phyloP scores from a whole-genome alignment of 805 yeast species.

The Nakazawaea wickerhamii region DNA sequence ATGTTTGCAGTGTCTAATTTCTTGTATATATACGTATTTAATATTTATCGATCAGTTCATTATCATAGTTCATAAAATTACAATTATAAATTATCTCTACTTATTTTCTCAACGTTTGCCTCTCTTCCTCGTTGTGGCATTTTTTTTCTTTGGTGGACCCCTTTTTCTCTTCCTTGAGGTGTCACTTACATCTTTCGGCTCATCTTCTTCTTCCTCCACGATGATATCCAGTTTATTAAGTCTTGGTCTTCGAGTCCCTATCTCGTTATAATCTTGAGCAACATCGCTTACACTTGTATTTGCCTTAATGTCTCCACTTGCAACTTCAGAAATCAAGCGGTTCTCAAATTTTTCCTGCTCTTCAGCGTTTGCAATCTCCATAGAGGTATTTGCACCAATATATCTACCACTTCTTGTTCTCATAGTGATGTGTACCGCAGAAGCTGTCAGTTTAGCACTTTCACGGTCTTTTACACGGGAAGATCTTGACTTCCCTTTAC shows the following conservation, averaged over 20 bases:
- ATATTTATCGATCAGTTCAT: neutral
- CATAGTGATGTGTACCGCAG: conserved; percentile 21
- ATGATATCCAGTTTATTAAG: neutral
- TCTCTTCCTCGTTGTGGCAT: conserved; percentile 14
- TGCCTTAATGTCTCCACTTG: conserved; percentile 16
- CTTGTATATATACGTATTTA: neutral
- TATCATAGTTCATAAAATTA: neutral
- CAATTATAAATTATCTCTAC: neutral
- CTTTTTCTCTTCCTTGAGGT: neutral
- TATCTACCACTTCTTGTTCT: conserved; percentile 26
- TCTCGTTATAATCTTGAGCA: conserved; percentile 13
- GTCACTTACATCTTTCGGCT: neutral
- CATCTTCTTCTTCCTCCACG: conserved; percentile 5
- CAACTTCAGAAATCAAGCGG: conserved; percentile 17
- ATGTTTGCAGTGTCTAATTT: neutral
- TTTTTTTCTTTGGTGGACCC: conserved; percentile 28
- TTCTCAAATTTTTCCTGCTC: conserved; percentile 18
- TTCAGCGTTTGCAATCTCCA: conserved; percentile 20
- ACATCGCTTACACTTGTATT: conserved; percentile 13
- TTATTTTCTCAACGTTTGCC: conserved; percentile 12
- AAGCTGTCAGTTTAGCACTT: neutral
- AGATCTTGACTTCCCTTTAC: too few relatives aligned
- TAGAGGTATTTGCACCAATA: conserved; percentile 24
- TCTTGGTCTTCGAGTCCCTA: neutral
- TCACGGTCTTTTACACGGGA: too few relatives aligned